Conservation (phyloP, 345 rosid genomes). For the Salix arbutifolia region DNA sequence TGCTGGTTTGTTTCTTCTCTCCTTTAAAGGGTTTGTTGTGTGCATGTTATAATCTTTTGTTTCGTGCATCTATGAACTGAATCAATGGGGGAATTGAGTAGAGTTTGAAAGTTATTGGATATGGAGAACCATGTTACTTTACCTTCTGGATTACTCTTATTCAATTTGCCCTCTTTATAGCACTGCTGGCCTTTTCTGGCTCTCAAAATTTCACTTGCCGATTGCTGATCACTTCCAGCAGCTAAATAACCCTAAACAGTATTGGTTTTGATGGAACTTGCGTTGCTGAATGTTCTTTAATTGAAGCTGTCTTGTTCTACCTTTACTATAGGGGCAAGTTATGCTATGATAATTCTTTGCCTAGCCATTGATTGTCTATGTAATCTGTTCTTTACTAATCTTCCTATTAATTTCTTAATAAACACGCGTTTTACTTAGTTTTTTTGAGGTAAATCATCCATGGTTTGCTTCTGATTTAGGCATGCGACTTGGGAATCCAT, state of each 20-base stretch:
- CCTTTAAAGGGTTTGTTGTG: background rate
- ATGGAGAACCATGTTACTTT: background rate
- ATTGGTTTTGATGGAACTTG: background rate
- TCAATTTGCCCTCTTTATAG: background rate
- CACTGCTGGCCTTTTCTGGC: background rate
- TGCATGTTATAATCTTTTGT: too few relatives aligned
- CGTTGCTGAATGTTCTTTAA: background rate
- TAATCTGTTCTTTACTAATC: too few relatives aligned
- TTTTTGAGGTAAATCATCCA: background rate
- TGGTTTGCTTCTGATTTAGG: conserved; percentile 27
- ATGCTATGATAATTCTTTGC: background rate
- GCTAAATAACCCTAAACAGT: background rate
- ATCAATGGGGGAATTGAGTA: background rate
- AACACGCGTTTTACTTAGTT: background rate
- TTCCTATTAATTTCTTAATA: background rate
- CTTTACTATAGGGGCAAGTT: background rate
- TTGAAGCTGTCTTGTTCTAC: background rate
- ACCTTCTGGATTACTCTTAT: background rate
- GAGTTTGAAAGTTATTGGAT: background rate
- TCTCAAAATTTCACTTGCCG: background rate
- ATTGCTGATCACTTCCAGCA: background rate
- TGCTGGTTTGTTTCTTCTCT: conserved; percentile 27
- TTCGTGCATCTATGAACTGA: background rate
- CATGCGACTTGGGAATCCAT: conserved; percentile 32
- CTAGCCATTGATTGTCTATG: background rate